A percentile compares a stretch with the other conserved stretches of the same genome.
Evolutionary conservation across 768 basidiomycete species (phyloP).

Genomic region (Termitomyces sp.): DNA sequence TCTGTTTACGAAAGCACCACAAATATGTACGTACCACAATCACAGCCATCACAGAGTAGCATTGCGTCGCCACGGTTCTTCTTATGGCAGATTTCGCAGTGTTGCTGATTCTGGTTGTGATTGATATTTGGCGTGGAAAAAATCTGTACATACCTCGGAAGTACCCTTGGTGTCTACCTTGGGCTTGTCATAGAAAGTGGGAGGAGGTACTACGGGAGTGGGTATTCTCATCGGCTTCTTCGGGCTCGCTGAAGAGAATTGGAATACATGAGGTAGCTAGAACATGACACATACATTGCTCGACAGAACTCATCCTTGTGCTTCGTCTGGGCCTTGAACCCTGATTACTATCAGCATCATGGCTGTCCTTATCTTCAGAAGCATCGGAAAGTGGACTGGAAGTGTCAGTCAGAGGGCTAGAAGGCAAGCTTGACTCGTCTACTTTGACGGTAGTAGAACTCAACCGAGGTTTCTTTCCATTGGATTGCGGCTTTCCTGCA

Average conservation of each 20-base stretch:
- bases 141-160: conserved; percentile 43
- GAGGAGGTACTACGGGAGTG: conserved; percentile 33
- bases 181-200: conserved; percentile 42
- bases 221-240: conserved; percentile 25
- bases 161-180: conserved; percentile 39
- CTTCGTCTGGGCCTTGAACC: conserved; percentile 42
- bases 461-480: conserved; percentile 24
- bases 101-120: conserved; percentile 43
- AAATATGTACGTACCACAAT: conserved; percentile 30
- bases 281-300: conserved; percentile 34
- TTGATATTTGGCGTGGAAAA: conserved; percentile 21
- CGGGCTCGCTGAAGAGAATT: conserved; percentile 22
- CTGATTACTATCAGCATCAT: conserved; percentile 43
- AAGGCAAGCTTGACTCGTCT: conserved; percentile 55
- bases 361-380: conserved; percentile 68
- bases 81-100: conserved; percentile 91
- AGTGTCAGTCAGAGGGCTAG: conserved; percentile 69
- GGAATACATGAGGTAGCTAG: conserved; percentile 5
- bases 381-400: conserved; percentile 79
- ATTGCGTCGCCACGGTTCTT: conserved; percentile 88
- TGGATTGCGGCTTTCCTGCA: conserved; percentile 18
- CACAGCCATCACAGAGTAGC: conserved; percentile 58
- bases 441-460: conserved; percentile 27
- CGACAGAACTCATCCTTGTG: conserved; percentile 45
- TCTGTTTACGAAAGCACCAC: not conserved